phyloP scores from a whole-genome alignment of 179 eudicot genomes.

The Heliamphora pulchella region DNA sequence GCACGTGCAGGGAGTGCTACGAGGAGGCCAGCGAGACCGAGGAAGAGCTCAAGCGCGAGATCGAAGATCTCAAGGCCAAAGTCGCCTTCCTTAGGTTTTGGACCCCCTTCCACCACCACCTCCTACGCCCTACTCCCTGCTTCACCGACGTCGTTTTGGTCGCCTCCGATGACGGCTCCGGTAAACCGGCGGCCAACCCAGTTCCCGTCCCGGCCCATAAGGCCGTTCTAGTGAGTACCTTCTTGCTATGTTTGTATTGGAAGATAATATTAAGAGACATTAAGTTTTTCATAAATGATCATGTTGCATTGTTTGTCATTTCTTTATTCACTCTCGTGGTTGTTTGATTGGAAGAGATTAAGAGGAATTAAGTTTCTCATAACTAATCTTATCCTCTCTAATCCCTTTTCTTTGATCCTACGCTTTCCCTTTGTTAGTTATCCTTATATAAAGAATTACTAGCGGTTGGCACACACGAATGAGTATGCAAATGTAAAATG shows the following conservation, averaged over 20 bases:
- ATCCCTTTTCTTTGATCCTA: no score
- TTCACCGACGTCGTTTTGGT: slow-evolving; percentile 70
- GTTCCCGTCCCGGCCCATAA: slow-evolving; percentile 59
- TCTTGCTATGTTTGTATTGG: background rate
- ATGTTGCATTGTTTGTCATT: no score
- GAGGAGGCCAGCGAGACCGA: slow-evolving; percentile 87
- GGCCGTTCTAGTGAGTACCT: slow-evolving; percentile 50
- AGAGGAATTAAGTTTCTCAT: no score
- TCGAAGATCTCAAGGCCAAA: slow-evolving; percentile 63
- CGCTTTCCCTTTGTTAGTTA: no score
- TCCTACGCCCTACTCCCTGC: slow-evolving; percentile 16
- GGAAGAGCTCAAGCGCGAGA: slow-evolving; percentile 69
- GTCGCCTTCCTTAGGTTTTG: slow-evolving; percentile 45
- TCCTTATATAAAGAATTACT: no score
- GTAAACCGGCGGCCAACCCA: slow-evolving; percentile 26
- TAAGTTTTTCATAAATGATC: background rate
- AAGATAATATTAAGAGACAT: no score
- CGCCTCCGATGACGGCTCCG: slow-evolving; percentile 35
- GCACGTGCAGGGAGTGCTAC: slow-evolving; percentile 85
- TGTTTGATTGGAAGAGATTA: no score
- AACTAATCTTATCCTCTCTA: no score
- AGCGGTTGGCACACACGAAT: no score
- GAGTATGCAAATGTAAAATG: no score
- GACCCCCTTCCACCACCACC: slow-evolving; percentile 25
- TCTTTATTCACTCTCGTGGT: no score